Base-by-base conservation (phyloP, 2,329 filamentous ascomycete genomes). In the Lomentospora prolificans region DNA sequence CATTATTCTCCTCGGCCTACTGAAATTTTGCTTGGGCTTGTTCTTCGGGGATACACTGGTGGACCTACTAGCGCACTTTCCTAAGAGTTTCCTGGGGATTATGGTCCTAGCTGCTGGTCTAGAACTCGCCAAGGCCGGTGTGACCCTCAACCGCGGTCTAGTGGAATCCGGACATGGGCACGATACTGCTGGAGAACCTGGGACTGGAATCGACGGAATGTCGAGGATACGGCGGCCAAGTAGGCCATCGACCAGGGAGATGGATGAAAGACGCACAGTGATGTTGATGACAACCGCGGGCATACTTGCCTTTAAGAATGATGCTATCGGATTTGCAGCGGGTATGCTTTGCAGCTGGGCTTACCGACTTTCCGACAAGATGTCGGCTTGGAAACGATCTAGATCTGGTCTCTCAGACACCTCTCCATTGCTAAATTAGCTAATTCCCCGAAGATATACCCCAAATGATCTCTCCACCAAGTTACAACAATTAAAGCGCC, bases 81-180 rank as follows among this genome's bases (percentile, higher is more conserved):
- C 94, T 0, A 83, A 80, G 58, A 81, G 82, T 3, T 70, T 96
- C 0, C 75, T 97, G 0, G 90, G 90, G 0, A 78, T 97, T 56
- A 90, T 96, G 81, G 90, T 97, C 2, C 77, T 96, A 27, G 91
- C 90, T 0, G 89, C 92, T 0, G 94, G 92, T 0, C 73, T 96
- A 48, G 92, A 97, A 69, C 75, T 97, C 12, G 87, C 88, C 22
- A 88, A 88, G 64, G 91, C 94, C 0, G 91, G 89, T 0, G 86
- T 91, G 66, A 88, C 84, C 58, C 73, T 96, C 36, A 95, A 95
- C 64, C 82, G 87, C n/a, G 82, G 80, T 1, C 82, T 80, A 3
- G 66, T 75, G 19, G 81, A 84, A 64, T 63, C 85, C 69, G 71
- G 86, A 74, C 63, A 78, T 77, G 78, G 57, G 63, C 74, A 61